Conservation (phyloP, 306 rosid species). For the Dryas alaskensis region DNA sequence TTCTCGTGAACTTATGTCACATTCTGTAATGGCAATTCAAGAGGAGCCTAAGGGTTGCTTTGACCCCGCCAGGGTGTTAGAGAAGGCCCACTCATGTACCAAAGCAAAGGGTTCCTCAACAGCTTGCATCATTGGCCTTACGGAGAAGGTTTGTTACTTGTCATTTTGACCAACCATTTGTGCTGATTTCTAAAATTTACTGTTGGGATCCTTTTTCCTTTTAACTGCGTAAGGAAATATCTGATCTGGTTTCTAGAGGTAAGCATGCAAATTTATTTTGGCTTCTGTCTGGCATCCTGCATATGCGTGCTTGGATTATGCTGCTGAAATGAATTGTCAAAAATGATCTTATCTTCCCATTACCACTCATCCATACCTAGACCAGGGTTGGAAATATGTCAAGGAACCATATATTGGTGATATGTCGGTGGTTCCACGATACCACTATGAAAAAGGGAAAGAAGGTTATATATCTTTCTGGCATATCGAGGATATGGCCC, state of each 20-base stretch:
- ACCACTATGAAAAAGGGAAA: too few relatives aligned
- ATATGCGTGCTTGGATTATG: background rate
- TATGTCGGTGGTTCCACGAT: too few relatives aligned
- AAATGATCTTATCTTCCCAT: background rate
- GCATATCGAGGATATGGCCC: too few relatives aligned
- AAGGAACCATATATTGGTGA: background rate
- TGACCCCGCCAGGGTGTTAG: constrained; percentile 69
- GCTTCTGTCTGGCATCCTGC: too few relatives aligned
- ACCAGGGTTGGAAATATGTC: background rate
- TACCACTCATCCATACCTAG: background rate
- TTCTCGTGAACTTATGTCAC: constrained; percentile 72
- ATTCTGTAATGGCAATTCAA: constrained; percentile 58
- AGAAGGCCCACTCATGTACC: constrained; percentile 69
- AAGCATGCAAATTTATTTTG: background rate
- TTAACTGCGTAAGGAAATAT: background rate
- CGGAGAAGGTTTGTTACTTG: constrained; percentile 45
- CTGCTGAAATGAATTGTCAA: background rate
- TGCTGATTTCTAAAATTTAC: constrained; percentile 1
- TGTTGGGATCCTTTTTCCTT: background rate
- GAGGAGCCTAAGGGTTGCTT: constrained; percentile 65
- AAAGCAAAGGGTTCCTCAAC: constrained; percentile 88
- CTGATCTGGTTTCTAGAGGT: background rate
- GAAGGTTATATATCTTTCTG: too few relatives aligned
- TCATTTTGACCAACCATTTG: constrained; percentile 12
- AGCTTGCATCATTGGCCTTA: constrained; percentile 79